These are phyloP conservation scores for Helianthus tuberosus DNA, from an alignment of 129 eudicot species.

Conservation along the genomic window DNA sequence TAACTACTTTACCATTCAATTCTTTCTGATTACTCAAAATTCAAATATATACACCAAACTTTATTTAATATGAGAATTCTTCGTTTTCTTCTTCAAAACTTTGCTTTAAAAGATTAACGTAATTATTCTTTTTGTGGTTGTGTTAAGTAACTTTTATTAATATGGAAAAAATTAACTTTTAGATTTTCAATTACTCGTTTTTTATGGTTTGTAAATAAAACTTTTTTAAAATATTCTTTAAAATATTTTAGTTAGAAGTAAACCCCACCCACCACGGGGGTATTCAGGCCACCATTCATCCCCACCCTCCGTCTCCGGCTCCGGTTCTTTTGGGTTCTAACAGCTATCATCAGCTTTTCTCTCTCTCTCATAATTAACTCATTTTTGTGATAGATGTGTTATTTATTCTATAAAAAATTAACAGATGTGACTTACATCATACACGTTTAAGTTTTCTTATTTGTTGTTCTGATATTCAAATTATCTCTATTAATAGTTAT, in stretches of 20 bases:
- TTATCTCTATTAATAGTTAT: background rate
- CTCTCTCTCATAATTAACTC: background rate
- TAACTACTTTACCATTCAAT: constrained; percentile 18
- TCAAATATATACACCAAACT: background rate
- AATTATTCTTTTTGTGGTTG: background rate
- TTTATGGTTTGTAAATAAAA: background rate
- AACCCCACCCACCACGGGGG: background rate
- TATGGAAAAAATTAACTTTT: no score
- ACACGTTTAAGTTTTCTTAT: background rate
- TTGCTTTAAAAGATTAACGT: background rate
- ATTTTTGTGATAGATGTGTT: background rate
- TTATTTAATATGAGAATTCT: background rate
- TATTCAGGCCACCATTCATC: background rate
- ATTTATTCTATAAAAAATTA: background rate
- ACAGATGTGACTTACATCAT: background rate
- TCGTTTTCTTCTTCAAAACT: background rate
- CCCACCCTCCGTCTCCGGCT: background rate
- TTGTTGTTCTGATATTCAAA: background rate
- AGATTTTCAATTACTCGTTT: no score
- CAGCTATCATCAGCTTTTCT: background rate
- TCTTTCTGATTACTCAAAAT: background rate
- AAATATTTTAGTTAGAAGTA: background rate
- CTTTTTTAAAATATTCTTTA: background rate
- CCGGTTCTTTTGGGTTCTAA: background rate
- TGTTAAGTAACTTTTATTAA: background rate